Evolutionary conservation across 192 early-diverging fungal genomes (phyloP).

Genomic region (Mortierella alpina): DNA sequence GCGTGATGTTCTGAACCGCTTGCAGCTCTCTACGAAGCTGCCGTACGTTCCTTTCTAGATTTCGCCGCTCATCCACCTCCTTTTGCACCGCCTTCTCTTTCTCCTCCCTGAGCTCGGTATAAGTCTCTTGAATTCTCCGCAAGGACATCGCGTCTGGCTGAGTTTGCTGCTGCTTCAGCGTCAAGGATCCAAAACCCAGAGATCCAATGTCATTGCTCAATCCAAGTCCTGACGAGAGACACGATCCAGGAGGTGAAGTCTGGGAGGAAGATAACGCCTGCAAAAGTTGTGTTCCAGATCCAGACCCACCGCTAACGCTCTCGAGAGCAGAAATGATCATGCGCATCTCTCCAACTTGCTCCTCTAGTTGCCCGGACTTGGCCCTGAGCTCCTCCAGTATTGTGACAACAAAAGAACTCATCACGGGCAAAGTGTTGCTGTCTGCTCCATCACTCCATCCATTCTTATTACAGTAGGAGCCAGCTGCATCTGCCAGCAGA

Average conservation of each 20-base stretch:
- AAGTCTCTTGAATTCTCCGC: constrained; percentile 62
- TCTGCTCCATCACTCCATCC: background rate
- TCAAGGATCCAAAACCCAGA: too few relatives aligned
- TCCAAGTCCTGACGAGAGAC: too few relatives aligned
- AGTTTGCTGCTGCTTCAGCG: too few relatives aligned
- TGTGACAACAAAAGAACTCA: constrained; percentile 28
- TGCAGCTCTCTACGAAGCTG: constrained; percentile 59
- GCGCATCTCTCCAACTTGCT: constrained; percentile 50
- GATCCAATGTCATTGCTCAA: too few relatives aligned
- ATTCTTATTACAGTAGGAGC: too few relatives aligned
- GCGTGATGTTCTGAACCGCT: constrained; percentile 6
- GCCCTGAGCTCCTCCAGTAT: constrained; percentile 34
- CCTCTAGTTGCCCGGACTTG: constrained; percentile 35
- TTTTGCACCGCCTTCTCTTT: constrained; percentile 60
- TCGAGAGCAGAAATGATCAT: constrained; percentile 39
- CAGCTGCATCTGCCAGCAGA: background rate
- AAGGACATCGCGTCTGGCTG: background rate
- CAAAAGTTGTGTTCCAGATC: constrained; percentile 47
- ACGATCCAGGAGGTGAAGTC: too few relatives aligned
- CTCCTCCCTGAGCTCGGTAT: constrained; percentile 61
- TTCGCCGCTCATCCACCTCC: constrained; percentile 60
- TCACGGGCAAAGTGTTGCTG: background rate
- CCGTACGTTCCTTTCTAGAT: constrained; percentile 55
- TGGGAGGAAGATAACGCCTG: too few relatives aligned
- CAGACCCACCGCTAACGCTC: constrained; percentile 19